These are phyloP conservation scores for Sporothrix euskadiensis DNA, from an alignment of 2,329 filamentous ascomycete genomes.

Conservation along the genomic window DNA sequence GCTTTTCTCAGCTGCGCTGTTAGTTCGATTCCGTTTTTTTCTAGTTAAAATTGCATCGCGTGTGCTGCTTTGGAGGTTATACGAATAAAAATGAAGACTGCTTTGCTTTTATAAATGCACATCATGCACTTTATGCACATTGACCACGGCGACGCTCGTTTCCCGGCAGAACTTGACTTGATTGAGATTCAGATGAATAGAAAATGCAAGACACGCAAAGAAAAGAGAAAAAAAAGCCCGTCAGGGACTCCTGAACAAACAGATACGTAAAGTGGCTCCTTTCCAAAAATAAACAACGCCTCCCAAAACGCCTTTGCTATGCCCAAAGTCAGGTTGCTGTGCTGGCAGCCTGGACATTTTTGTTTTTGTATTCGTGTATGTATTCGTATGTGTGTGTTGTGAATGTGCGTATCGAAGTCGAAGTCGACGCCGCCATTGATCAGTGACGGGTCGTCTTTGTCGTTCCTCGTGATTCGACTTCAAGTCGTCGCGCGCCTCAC, in stretches of 20 bases:
- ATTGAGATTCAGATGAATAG: background rate
- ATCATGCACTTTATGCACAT: no score
- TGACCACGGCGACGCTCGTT: background rate
- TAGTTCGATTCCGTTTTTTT: background rate
- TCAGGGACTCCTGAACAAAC: background rate
- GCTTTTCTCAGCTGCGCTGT: background rate
- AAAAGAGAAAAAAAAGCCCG: background rate
- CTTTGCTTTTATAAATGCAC: background rate
- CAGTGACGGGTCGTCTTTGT: background rate
- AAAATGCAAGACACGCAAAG: background rate
- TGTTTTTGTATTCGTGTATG: background rate
- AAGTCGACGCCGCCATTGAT: background rate
- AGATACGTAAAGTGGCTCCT: background rate
- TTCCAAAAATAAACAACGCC: conserved; percentile 15
- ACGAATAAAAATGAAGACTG: conserved; percentile 13
- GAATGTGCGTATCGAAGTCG: background rate
- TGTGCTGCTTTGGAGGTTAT: background rate
- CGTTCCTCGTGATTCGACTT: background rate
- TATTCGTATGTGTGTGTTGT: background rate
- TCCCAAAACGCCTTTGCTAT: conserved; percentile 31
- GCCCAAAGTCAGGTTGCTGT: conserved; percentile 1
- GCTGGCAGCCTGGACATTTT: background rate
- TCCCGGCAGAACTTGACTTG: background rate
- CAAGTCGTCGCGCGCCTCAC: background rate
- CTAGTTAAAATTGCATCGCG: background rate